Evolutionary conservation across 805 yeast species (phyloP), one percentile per base, ranked within the genome.

Genomic region (Candida peoriensis): DNA sequence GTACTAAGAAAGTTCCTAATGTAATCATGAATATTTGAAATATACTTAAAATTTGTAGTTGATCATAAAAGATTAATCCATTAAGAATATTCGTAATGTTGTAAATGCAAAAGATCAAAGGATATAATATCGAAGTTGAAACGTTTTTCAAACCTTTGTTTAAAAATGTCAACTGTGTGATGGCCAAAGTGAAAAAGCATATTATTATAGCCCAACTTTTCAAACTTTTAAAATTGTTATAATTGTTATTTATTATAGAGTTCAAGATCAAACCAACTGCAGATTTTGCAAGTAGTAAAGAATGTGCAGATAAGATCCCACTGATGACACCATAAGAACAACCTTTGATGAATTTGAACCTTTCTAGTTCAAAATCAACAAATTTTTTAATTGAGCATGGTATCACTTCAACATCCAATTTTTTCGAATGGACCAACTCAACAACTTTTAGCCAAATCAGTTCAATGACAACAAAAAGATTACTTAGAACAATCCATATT

Each of bases 271-370:
- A 73, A 48, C 84, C 94, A 15, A 87, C 82, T 0, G 84, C 72
- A 1, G 88, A 76, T 57, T 87, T 87, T n/a, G 95, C 95, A 58
- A 86, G 69, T 38, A 88, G 66, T 32, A 88, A 68, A 2, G 95
- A 83, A 53, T 85, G 94, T 0, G 95, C 95, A 1, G 95, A 82
- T 30, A 87, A 63, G 0, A 79, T 74, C 3, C 96, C 96, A 30
- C 87, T 75, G 5, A 77, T 63, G 14, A 76, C 50, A 2, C 95
- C 95, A 54, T 68, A 81, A 10, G 73, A 54, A 5, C 76, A 52
- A 1, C 95, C 95, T 44, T 70, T 72, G 9, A 64, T 39, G 34
- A 67, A 61, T 20, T 47, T 44, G 30, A 48, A 44, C 19, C 41
- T 28, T 2, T 40, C 42, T 4, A 7, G 20, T 2, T 10, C 9